These are phyloP conservation scores for Penicillium sp. DNA, from an alignment of 2,329 filamentous ascomycete genomes.

Conservation along the genomic window DNA sequence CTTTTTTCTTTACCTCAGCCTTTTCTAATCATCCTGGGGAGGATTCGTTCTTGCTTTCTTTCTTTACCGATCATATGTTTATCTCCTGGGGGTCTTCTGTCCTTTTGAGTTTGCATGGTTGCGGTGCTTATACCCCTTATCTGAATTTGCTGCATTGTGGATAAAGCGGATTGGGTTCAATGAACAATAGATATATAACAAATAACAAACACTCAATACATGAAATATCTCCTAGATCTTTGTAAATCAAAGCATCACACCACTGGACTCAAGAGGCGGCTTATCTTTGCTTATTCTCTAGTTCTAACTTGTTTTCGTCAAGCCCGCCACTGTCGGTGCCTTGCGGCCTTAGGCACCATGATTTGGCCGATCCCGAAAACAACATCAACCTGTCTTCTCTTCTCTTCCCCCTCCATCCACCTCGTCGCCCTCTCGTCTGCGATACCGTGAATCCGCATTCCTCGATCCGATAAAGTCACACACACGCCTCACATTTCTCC, in stretches of 20 bases:
- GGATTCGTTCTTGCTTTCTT: slow-evolving; percentile 17
- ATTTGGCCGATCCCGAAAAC: slow-evolving; percentile 22
- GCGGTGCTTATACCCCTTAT: slow-evolving; percentile 35
- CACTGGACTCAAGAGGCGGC: background rate
- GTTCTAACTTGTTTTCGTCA: background rate
- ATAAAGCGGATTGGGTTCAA: slow-evolving; percentile 15
- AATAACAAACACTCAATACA: background rate
- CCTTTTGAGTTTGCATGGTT: slow-evolving; percentile 29
- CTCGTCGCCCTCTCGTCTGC: slow-evolving; percentile 14
- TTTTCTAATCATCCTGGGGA: slow-evolving; percentile 20
- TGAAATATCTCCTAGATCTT: background rate
- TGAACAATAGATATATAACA: slow-evolving; percentile 6
- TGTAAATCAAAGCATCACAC: background rate
- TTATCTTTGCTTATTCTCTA: background rate
- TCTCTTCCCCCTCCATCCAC: slow-evolving; percentile 24
- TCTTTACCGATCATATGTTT: slow-evolving; percentile 9
- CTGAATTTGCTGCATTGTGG: slow-evolving; percentile 29
- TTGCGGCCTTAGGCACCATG: slow-evolving; percentile 21
- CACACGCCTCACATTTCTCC: slow-evolving; percentile 1
- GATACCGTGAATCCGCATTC: slow-evolving; percentile 9
- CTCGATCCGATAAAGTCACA: slow-evolving; percentile 1
- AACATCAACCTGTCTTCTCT: slow-evolving; percentile 35
- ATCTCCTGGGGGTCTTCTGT: slow-evolving; percentile 22
- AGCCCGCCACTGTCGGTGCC: slow-evolving; percentile 14
- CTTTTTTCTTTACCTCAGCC: slow-evolving; percentile 2